Percentiles rank a stretch among this genome's conserved stretches.
phyloP scores from a whole-genome alignment of 306 rosid species.

The Biancaea sappan region DNA sequence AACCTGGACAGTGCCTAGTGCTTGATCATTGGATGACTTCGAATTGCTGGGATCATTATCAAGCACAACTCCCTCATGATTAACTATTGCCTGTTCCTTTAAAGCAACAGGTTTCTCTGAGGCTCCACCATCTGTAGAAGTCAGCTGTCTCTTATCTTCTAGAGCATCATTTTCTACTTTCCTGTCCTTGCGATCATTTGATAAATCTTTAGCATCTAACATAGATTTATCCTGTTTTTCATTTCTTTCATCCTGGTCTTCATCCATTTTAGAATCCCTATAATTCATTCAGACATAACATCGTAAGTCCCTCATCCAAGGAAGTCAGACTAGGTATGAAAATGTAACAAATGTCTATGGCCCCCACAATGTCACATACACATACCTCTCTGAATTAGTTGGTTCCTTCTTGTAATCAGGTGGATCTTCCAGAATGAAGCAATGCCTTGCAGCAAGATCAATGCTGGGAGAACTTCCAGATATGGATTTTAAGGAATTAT shows the following conservation, averaged over 20 bases:
- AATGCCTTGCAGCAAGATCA: slow-evolving; percentile 72
- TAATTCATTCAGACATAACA: slow-evolving; percentile 39
- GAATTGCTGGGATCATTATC: slow-evolving; percentile 38
- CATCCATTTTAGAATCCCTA: slow-evolving; percentile 45
- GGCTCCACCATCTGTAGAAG: slow-evolving; percentile 29
- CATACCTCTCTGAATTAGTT: slow-evolving; percentile 54
- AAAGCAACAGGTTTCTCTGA: slow-evolving; percentile 34
- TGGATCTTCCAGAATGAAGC: slow-evolving; percentile 76
- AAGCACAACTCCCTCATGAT: slow-evolving; percentile 41
- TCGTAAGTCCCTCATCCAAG: slow-evolving; percentile 29
- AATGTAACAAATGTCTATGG: slow-evolving; percentile 3
- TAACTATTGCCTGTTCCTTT: slow-evolving; percentile 37
- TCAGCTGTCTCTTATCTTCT: slow-evolving; percentile 37
- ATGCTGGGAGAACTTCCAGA: slow-evolving; percentile 57
- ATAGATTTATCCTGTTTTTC: slow-evolving; percentile 43
- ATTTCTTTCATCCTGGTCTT: slow-evolving; percentile 36
- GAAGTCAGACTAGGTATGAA: slow-evolving; percentile 33
- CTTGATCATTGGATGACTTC: slow-evolving; percentile 37
- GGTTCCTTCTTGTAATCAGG: slow-evolving; percentile 52
- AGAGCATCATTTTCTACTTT: slow-evolving; percentile 43
- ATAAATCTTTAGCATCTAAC: slow-evolving; percentile 41
- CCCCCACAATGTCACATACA: slow-evolving; percentile 27
- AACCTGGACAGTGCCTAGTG: slow-evolving; percentile 26
- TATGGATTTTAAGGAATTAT: slow-evolving; percentile 62
- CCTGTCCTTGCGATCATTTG: slow-evolving; percentile 36